These are phyloP conservation scores for Porodaedalea pini DNA, from an alignment of 1,284 basidiomycete genomes.

Conservation along the genomic window DNA sequence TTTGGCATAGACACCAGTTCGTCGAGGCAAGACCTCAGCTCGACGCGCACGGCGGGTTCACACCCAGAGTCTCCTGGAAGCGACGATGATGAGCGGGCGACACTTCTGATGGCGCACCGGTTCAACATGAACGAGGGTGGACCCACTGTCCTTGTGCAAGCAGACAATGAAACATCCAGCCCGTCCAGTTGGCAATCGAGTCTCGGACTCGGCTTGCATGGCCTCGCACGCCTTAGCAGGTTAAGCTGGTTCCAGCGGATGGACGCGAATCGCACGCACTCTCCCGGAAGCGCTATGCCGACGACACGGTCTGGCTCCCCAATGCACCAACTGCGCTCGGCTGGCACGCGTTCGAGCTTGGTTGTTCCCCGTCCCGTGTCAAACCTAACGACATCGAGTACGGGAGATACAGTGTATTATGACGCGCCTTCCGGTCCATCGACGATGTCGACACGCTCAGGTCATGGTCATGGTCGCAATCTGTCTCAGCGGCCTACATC, in stretches of 20 bases:
- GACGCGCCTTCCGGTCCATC: conserved; percentile 20
- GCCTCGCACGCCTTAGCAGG: conserved; percentile 20
- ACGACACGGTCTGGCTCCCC: conserved; percentile 3
- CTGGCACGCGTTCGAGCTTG: conserved; percentile 3
- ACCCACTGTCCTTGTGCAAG: conserved; percentile 5
- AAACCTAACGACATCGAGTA: conserved; percentile 16
- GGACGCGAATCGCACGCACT: conserved; percentile 7
- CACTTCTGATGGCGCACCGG: conserved; percentile 22
- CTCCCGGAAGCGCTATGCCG: neutral
- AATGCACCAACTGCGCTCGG: neutral
- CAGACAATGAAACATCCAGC: neutral
- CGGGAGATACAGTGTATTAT: conserved; percentile 17
- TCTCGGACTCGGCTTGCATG: conserved; percentile 15
- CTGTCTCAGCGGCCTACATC: conserved; percentile 8
- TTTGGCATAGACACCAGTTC: conserved; percentile 8
- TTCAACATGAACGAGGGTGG: conserved; percentile 20
- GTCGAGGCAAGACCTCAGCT: neutral
- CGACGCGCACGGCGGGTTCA: conserved; percentile 13
- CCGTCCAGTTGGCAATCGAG: conserved; percentile 17
- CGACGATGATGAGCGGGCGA: conserved; percentile 23
- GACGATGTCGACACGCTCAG: conserved; percentile 17
- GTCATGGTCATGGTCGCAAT: neutral
- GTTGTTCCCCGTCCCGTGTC: conserved; percentile 19
- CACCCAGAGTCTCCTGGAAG: conserved; percentile 11
- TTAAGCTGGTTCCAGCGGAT: conserved; percentile 25